Evolutionary conservation across 2,329 filamentous ascomycete species (phyloP).

Genomic region (Venturia pyrina): DNA sequence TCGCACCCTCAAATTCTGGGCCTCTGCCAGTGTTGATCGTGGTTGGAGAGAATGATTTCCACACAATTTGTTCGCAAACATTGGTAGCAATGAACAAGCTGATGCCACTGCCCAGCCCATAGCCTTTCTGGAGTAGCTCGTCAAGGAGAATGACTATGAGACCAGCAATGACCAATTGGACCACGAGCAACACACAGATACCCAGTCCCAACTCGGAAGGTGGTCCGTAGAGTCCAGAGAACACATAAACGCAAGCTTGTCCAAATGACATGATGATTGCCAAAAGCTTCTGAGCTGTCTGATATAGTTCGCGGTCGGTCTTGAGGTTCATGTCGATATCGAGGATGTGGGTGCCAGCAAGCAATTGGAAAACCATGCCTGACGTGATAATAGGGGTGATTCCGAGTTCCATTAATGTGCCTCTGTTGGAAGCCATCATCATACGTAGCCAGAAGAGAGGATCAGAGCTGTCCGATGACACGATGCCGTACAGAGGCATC

Average conservation of each 20-base stretch:
- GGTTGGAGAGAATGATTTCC: conserved; percentile 98
- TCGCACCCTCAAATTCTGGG: conserved; percentile 96
- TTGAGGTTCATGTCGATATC: conserved; percentile 99
- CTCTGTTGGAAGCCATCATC: conserved; percentile 95
- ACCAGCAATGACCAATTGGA: conserved; percentile 94
- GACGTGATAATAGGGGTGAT: conserved; percentile 98
- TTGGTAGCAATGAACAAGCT: conserved; percentile 65
- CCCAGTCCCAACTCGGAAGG: conserved; percentile 94
- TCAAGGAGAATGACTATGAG: conserved; percentile 98
- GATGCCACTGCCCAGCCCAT: conserved; percentile 31
- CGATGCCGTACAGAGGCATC: conserved; percentile 96
- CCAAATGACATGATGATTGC: conserved; percentile 77
- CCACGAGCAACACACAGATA: conserved; percentile 95
- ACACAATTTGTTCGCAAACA: conserved; percentile 99
- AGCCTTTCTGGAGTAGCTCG: conserved; percentile 98
- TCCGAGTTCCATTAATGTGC: conserved; percentile 28
- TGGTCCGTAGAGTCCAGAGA: conserved; percentile 94
- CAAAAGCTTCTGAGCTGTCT: conserved; percentile 88
- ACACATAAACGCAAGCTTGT: conserved; percentile 95
- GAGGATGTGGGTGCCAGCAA: conserved; percentile 98
- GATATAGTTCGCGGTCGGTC: conserved; percentile 98
- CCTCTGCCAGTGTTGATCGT: conserved; percentile 99
- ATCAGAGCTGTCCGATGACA: conserved; percentile 91
- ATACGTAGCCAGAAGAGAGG: conserved; percentile 99
- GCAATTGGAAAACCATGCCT: conserved; percentile 99